A percentile compares a stretch with the other conserved stretches of the same genome.
Evolutionary conservation across 495 filamentous ascomycete species (phyloP).

Genomic region (Penicillium canariense): DNA sequence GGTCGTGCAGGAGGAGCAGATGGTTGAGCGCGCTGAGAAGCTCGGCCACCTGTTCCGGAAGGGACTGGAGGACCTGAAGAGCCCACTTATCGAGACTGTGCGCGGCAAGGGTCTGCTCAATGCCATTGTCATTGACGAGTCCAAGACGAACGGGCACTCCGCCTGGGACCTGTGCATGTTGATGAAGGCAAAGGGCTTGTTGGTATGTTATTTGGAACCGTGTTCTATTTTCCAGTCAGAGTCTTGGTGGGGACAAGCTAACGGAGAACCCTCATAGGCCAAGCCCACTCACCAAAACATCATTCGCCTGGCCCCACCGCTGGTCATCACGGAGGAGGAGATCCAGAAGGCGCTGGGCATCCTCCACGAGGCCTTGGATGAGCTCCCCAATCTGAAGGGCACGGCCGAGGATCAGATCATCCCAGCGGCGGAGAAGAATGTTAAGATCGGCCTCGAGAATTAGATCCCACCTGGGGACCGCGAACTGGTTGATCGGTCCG

Average conservation of each 20-base stretch:
- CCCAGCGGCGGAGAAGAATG: constrained; percentile 49
- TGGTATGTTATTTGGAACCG: constrained; percentile 57
- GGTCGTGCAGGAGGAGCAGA: constrained; percentile 84
- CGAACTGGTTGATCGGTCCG: background rate
- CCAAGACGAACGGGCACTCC: constrained; percentile 73
- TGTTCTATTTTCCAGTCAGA: background rate
- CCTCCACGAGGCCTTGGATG: constrained; percentile 47
- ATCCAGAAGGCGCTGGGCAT: constrained; percentile 48
- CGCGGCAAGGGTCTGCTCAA: constrained; percentile 95
- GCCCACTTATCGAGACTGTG: constrained; percentile 76
- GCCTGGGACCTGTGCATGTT: constrained; percentile 98
- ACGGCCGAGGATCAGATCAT: constrained; percentile 45
- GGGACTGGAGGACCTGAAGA: constrained; percentile 66
- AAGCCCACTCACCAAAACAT: constrained; percentile 99
- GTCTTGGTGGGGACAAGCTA: constrained; percentile 23
- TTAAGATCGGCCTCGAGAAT: constrained; percentile 50
- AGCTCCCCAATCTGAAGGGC: constrained; percentile 51
- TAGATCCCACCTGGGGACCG: constrained; percentile 19
- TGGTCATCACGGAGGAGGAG: constrained; percentile 57
- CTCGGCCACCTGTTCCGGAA: constrained; percentile 84
- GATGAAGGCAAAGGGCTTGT: constrained; percentile 90
- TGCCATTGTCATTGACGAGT: constrained; percentile 94
- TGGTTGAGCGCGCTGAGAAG: constrained; percentile 76
- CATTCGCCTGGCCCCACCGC: constrained; percentile 60
- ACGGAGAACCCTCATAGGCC: constrained; percentile 54